Conservation (phyloP, 805 yeast species). For the Priceomyces melissophilus region DNA sequence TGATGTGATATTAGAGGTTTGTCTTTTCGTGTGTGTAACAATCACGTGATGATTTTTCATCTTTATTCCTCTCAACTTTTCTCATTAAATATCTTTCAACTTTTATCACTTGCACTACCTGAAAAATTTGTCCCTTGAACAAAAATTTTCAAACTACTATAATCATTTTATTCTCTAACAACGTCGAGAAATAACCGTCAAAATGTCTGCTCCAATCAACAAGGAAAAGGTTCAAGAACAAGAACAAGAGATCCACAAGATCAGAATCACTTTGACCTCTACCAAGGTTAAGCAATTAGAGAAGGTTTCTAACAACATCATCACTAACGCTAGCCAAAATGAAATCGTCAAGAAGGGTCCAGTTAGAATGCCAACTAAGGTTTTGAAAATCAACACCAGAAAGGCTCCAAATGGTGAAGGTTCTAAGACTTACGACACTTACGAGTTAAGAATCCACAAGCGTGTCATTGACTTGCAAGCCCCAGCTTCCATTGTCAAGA, state of each 20-base stretch:
- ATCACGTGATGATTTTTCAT: too few relatives aligned
- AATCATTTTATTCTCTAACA: constrained; percentile 23
- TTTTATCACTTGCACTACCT: background rate
- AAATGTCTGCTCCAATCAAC: constrained; percentile 74
- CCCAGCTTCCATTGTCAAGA: constrained; percentile 89
- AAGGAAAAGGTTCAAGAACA: constrained; percentile 86
- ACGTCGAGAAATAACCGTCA: constrained; percentile 31
- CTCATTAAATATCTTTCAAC: too few relatives aligned
- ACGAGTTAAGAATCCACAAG: constrained; percentile 99
- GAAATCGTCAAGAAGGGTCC: constrained; percentile 96
- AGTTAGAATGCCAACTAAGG: constrained; percentile 99
- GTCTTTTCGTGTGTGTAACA: too few relatives aligned
- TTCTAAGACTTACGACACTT: constrained; percentile 99
- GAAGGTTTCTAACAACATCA: constrained; percentile 89
- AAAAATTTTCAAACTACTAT: constrained; percentile 3
- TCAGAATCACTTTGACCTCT: constrained; percentile 98
- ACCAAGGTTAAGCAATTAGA: constrained; percentile 98
- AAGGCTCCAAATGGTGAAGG: constrained; percentile 99
- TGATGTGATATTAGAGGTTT: too few relatives aligned
- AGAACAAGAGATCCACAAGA: constrained; percentile 86
- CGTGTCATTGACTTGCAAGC: constrained; percentile 98
- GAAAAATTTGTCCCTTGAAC: constrained; percentile 1
- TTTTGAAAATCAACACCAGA: constrained; percentile 97
- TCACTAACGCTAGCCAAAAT: constrained; percentile 80
- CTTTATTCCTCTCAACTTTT: too few relatives aligned